Conservation (phyloP, 257 asterid species). For the Petunia secreta region DNA sequence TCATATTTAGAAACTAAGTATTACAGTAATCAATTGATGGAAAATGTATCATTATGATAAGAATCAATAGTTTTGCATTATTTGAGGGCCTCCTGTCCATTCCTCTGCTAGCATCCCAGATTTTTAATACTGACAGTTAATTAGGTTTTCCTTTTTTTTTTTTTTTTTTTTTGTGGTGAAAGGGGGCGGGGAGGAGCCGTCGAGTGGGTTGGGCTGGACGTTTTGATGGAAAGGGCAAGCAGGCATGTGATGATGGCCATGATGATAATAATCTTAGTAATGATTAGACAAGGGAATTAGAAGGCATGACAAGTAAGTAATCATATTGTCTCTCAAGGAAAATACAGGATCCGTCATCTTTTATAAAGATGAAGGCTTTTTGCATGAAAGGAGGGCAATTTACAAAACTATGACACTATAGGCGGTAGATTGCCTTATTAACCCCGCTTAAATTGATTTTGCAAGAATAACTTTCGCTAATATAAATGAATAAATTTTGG, state of each 20-base stretch:
- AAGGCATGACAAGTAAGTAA: background rate
- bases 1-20: too few relatives aligned
- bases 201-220: too few relatives aligned
- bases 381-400: background rate
- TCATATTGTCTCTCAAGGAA: conserved; percentile 7
- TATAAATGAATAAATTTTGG: too few relatives aligned
- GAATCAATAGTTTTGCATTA: background rate
- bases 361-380: background rate
- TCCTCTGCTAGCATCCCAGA: conserved; percentile 15
- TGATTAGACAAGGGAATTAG: background rate
- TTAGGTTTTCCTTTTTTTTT: too few relatives aligned
- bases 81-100: background rate
- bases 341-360: background rate
- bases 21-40: background rate
- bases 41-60: background rate
- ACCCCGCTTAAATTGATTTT: too few relatives aligned
- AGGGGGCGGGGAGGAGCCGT: too few relatives aligned
- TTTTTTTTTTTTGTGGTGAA: too few relatives aligned
- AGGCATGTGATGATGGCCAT: conserved; percentile 1
- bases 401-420: too few relatives aligned
- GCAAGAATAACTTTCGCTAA: too few relatives aligned
- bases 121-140: background rate
- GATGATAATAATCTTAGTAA: background rate
- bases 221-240: background rate
- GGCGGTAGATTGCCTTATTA: too few relatives aligned